These are phyloP conservation scores for Tetrapyrgos nigripes DNA, from an alignment of 1,284 basidiomycete species.

Conservation along the genomic window DNA sequence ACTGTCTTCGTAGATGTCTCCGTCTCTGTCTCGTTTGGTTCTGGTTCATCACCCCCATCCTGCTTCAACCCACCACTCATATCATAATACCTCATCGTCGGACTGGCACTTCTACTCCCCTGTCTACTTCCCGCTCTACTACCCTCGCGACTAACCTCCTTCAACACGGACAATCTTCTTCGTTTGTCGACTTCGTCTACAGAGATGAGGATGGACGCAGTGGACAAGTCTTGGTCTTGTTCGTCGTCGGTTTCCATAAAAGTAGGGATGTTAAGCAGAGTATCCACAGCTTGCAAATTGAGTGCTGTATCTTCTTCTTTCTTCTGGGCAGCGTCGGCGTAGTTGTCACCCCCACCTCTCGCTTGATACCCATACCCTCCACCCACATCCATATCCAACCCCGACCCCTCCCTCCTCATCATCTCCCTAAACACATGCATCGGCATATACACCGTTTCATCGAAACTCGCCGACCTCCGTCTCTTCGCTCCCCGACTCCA, in stretches of 20 bases:
- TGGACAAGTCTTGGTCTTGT: constrained; percentile 19
- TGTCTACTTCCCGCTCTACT: background rate
- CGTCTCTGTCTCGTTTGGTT: no score
- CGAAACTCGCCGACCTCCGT: constrained; percentile 55
- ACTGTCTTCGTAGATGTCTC: no score
- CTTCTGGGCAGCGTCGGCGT: background rate
- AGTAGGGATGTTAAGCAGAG: no score
- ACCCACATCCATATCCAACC: background rate
- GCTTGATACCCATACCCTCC: background rate
- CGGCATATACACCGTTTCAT: constrained; percentile 18
- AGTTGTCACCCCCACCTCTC: background rate
- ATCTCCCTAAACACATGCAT: no score
- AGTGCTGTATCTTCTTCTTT: no score
- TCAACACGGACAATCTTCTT: constrained; percentile 23
- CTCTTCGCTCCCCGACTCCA: constrained; percentile 67
- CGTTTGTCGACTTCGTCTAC: constrained; percentile 70
- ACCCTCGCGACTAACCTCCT: background rate
- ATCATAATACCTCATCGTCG: no score
- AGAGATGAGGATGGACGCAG: constrained; percentile 42
- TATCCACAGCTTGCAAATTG: no score
- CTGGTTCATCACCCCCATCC: no score
- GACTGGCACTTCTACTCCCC: background rate
- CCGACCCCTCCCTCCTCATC: no score
- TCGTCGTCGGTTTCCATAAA: constrained; percentile 4
- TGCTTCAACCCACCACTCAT: no score